Base-by-base conservation (phyloP, 441 rosid genomes). In the Cnidoscolus chayamansa region DNA sequence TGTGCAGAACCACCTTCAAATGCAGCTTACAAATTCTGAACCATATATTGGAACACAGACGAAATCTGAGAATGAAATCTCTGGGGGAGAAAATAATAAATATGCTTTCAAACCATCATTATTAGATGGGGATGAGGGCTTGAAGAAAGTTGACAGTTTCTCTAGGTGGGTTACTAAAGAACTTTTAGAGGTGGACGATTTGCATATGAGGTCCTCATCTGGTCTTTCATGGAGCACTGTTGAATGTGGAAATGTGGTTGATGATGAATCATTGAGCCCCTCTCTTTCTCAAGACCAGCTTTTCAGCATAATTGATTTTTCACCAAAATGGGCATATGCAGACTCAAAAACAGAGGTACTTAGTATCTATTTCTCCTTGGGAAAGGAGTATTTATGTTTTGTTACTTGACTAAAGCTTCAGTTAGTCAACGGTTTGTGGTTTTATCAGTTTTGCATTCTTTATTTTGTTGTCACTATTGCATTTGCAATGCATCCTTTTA, bases 61-160 rank as follows among this genome's bases (percentile, higher is more conserved):
- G 71, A 71, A 77, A 80, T 76, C 76, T 68, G 86, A 83, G 66
- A 79, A 76, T 56, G 83, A 79, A 51, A 17, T 75, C 12, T 65
- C 77, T 75, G 53, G 47, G 10, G 88, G 80, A 72, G 84, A 86
- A 68, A 90, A 76, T 81, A 30, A 76, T 70, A 82, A 76, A 75
- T 82, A 79, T 63, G 31, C 79, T 65, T 74, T 86, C 63, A 91
- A 84, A 84, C 85, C 76, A 54, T 69, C 84, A 40, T 84, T 93
- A 58, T 63, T 88, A 65, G 82, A 86, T 73, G 80, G 79, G 40
- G 90, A 87, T 76, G 92, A 93, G 43, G 82, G 93, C 77, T 80
- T 94, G 81, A 90, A 89, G 75, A 94, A 94, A 74, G 93, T 89
- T 43, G 98, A 94, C 73, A 94, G 98, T 82, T 94, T 94, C 81